A percentile compares a stretch with the other conserved stretches of the same genome.
These are phyloP conservation scores for Penstemon newberryi DNA, from an alignment of 257 asterid species.

Conservation along the genomic window DNA sequence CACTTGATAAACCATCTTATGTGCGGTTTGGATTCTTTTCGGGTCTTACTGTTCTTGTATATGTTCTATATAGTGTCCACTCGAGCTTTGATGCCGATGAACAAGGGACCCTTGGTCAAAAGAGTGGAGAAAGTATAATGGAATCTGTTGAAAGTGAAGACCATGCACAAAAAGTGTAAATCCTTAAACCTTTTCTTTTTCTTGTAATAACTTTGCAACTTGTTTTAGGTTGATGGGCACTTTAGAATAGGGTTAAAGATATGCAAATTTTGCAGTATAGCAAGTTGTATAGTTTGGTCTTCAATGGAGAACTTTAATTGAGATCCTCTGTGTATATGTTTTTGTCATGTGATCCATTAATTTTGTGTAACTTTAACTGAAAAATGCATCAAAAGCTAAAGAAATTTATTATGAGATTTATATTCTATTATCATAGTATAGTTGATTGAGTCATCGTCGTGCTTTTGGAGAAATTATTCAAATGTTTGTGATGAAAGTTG, in stretches of 20 bases:
- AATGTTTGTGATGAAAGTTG: not conserved
- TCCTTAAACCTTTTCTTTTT: not conserved
- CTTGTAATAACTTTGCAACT: constrained; percentile 33
- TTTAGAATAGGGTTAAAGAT: constrained; percentile 22
- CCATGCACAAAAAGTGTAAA: constrained; percentile 47
- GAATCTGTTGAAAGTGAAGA: constrained; percentile 57
- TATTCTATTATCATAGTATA: too few relatives aligned
- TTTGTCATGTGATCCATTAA: constrained; percentile 33
- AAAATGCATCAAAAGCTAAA: constrained; percentile 17
- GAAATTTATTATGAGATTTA: constrained; percentile 18
- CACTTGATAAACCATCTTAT: constrained; percentile 63
- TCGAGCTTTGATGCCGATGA: constrained; percentile 92
- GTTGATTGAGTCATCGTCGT: not conserved
- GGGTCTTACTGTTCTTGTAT: constrained; percentile 54
- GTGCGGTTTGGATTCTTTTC: constrained; percentile 81
- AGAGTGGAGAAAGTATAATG: constrained; percentile 45
- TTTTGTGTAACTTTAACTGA: constrained; percentile 31
- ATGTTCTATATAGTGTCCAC: constrained; percentile 79
- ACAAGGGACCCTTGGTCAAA: constrained; percentile 56
- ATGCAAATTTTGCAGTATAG: constrained; percentile 31
- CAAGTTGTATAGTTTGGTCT: constrained; percentile 43
- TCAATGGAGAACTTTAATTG: constrained; percentile 15
- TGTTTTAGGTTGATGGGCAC: constrained; percentile 29
- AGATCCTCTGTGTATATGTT: constrained; percentile 28
- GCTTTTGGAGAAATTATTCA: constrained; percentile 8